Evolutionary conservation across 2,329 filamentous ascomycete species (phyloP).

Genomic region (Teratosphaeria nubilosa): DNA sequence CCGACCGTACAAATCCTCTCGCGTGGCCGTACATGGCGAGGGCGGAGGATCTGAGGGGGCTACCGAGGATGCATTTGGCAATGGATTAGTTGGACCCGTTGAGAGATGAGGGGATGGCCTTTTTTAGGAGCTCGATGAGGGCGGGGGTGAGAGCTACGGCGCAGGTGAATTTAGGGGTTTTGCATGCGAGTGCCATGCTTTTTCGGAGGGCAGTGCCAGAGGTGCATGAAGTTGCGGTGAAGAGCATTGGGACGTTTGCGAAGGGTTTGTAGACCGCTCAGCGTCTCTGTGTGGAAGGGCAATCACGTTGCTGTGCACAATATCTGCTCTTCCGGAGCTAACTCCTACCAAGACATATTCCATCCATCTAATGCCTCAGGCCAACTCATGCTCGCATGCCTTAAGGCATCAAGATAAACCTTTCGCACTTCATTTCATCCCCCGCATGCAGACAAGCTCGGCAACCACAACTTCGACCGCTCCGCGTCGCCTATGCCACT

Average conservation of each 20-base stretch:
- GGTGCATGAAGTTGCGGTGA: slow-evolving; percentile 12
- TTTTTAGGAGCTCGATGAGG: slow-evolving; percentile 15
- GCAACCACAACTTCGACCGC: no score
- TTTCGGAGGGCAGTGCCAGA: slow-evolving; percentile 20
- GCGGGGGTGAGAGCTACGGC: slow-evolving; percentile 18
- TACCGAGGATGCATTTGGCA: slow-evolving; percentile 18
- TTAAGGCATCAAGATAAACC: no score
- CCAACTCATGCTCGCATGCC: no score
- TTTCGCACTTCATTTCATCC: no score
- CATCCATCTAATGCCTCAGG: no score
- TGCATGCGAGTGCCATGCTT: slow-evolving; percentile 14
- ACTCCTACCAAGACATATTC: no score
- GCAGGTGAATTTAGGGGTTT: slow-evolving; percentile 17
- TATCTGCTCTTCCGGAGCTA: no score
- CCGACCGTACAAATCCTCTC: slow-evolving; percentile 14
- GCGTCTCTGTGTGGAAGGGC: no score
- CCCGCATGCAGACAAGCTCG: no score
- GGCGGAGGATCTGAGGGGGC: slow-evolving; percentile 18
- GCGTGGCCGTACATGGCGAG: slow-evolving; percentile 24
- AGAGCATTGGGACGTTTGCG: slow-evolving; percentile 17
- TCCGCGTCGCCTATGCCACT: no score
- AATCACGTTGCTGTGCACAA: no score
- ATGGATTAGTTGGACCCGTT: slow-evolving; percentile 25
- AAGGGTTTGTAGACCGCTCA: slow-evolving; percentile 7
- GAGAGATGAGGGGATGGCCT: slow-evolving; percentile 22